Evolutionary conservation across 345 rosid species (phyloP).

Genomic region (Eucalyptus sp.): DNA sequence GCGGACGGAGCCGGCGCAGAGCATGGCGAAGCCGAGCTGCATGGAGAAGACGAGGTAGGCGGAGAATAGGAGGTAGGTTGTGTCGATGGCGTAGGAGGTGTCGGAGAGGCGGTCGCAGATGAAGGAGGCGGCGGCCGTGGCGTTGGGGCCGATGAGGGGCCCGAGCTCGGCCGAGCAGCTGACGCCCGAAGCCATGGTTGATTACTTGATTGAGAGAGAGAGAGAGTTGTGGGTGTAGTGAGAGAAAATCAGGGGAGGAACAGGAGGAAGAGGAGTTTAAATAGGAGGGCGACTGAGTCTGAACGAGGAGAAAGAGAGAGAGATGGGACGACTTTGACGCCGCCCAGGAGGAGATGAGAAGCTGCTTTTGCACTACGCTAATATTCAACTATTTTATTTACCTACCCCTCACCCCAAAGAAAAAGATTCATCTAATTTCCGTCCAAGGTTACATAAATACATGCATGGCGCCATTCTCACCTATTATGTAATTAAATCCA

Average conservation of each 20-base stretch:
- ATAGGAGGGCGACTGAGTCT: background rate
- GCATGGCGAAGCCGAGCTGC: slow-evolving; percentile 97
- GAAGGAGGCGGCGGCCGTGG: slow-evolving; percentile 33
- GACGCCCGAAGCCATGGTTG: background rate
- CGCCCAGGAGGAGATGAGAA: background rate
- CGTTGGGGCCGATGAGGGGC: slow-evolving; percentile 41
- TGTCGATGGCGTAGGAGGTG: slow-evolving; percentile 60
- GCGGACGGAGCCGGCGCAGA: slow-evolving; percentile 92
- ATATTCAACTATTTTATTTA: too few relatives aligned
- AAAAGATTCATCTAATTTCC: too few relatives aligned
- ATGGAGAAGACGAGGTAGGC: slow-evolving; percentile 88
- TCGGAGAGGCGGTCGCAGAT: slow-evolving; percentile 51
- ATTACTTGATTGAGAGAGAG: background rate
- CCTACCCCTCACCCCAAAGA: too few relatives aligned
- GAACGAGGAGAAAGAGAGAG: background rate
- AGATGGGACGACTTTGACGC: background rate
- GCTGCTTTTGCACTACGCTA: background rate
- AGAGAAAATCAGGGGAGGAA: background rate
- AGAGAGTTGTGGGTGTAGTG: background rate
- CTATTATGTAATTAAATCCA: too few relatives aligned
- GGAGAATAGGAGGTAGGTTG: slow-evolving; percentile 84
- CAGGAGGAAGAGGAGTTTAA: background rate
- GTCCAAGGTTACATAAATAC: background rate
- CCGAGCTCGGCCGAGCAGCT: slow-evolving; percentile 37
- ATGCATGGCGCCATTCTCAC: background rate